These are phyloP conservation scores for Gossypium arboreum DNA, from an alignment of 345 rosid genomes.

Conservation along the genomic window DNA sequence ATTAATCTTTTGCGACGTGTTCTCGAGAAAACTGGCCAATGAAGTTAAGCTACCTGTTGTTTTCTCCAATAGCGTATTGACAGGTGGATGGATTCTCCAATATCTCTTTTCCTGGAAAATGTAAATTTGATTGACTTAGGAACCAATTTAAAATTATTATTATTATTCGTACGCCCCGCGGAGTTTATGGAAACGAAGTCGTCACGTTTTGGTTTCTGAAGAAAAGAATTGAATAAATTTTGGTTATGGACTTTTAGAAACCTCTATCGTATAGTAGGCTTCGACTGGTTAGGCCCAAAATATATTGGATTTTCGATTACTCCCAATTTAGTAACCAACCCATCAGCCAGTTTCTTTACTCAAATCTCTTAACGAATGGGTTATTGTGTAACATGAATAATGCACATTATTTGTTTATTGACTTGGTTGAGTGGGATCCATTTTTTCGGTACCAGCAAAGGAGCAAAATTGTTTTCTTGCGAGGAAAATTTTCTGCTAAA, in stretches of 20 bases:
- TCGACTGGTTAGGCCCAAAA: background rate
- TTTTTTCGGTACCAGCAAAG: no score
- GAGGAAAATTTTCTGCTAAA: no score
- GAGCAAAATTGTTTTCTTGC: no score
- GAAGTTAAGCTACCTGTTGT: background rate
- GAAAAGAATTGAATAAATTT: background rate
- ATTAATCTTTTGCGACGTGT: background rate
- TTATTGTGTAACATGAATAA: no score
- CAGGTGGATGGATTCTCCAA: background rate
- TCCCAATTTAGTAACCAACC: no score
- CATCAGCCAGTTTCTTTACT: no score
- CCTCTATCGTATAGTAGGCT: background rate
- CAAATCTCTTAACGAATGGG: no score
- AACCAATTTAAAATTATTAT: background rate
- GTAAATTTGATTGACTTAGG: no score
- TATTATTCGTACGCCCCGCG: background rate
- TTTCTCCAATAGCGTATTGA: background rate
- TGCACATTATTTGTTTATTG: no score
- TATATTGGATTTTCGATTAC: background rate
- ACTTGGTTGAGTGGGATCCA: no score
- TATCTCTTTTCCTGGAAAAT: background rate
- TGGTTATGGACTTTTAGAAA: background rate
- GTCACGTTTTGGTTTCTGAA: background rate
- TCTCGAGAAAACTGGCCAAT: background rate
- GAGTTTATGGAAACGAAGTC: background rate